Base-by-base conservation (phyloP, 345 rosid genomes). In the Acer campestre region DNA sequence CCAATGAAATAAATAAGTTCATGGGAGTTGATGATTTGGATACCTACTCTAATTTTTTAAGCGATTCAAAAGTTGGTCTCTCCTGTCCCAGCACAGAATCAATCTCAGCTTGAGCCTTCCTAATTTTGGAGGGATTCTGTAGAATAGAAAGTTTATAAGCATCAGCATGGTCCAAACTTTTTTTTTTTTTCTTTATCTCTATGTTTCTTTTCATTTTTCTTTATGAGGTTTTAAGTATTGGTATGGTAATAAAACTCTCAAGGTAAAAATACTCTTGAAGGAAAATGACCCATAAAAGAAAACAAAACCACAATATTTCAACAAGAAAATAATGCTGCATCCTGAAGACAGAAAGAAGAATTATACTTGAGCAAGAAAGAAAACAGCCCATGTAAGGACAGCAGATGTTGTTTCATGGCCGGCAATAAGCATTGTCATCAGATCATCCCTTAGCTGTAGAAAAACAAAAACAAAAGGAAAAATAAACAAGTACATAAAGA, bases 361-460 rank as follows among this genome's bases (percentile, higher is more conserved):
- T 40, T 79, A 83, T 85, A 93, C 98, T 84, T 95, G 98, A 58
- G 96, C 93, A 29, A 95, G 98, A 75, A 95, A 87, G 90, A 77
- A 95, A 81, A 90, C 89, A 75, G 98, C 95, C 99, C 99, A 95
- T 49, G 99, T 95, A 77, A 95, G 97, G 80, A 95, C 98, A 67
- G 98, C 97, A 64, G 99, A 96, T 46, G 98, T 95, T 58, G 99
- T 95, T 86, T 95, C 99, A 66, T 95, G 99, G 25, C 99, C 98
- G 48, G 99, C 98, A 61, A 95, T 86, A 61, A 95, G 92, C 98
- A 95, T 92, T 12, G 98, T 93, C 97, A 93, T 95, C 73, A 92
- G 79, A 79, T 95, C 99, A 80, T 95, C 99, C 78, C 98, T 89
- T 77, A 93, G 91, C 98, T 95, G 89, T 84, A 53, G 25, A 29